Evolutionary conservation across 495 filamentous ascomycete species (phyloP), one percentile per base, ranked within the genome.

Genomic region (Cercophora sp.): DNA sequence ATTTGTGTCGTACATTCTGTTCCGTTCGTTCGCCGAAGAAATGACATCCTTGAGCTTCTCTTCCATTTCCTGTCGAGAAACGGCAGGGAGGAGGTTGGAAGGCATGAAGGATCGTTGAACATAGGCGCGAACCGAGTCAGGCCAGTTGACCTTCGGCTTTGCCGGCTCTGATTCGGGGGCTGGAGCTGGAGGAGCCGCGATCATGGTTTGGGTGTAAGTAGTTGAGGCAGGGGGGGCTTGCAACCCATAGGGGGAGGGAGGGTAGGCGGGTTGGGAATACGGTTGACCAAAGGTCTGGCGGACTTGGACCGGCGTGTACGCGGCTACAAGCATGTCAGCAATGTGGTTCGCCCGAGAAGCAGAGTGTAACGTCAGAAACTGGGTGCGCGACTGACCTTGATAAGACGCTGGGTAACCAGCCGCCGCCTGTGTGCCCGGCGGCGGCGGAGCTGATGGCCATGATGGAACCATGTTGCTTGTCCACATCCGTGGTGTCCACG

Each of bases 1-100:
- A 74, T 96, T 80, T 54, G 87, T 79, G 13, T 71, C 75, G 62
- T 83, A 74, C 58, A 96, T 78, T 39, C 77, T 76, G 46, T 85
- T 74, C 55, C 69, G 74, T 56, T 89, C 84, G 51, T 87, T 88
- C 31, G 89, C 88, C 24, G 81, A 73, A 43, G 85, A 86, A 60
- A 99, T 97, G 60, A 89, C 83, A 19, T 85, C 66, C 70, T 92
- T 96, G 46, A 97, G 72, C 60, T 90, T 94, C 48, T 74, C 72
- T 63, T 96, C 85, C 78, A 96, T 88, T 25, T 93, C 89, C 31
- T 73, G 57, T 50, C 74, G 75, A 42, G 67, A 65, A 20, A 96
- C 82, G 43, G 80, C 80, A n/a, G 79, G 54, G 47, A 89, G 75
- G 16, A 79, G 70, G 58, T 89, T 85, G 36, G 83, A 82, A 5